Conservation (phyloP, 257 asterid species). For the Buddleja alternifolia region DNA sequence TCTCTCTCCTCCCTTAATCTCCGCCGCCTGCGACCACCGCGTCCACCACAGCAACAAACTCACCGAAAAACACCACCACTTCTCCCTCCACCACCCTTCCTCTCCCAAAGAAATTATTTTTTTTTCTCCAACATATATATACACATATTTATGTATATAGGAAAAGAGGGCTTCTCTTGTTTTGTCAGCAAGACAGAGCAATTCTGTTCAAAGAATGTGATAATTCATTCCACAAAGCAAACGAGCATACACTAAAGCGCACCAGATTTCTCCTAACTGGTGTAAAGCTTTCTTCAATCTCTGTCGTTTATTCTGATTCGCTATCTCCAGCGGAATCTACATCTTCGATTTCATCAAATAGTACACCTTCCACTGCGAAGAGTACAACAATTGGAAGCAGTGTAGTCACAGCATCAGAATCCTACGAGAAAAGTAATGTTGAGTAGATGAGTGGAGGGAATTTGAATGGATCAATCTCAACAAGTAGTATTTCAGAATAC, state of each 20-base stretch:
- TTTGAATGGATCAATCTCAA: constrained; percentile 21
- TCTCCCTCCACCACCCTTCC: constrained; percentile 68
- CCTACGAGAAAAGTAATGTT: constrained; percentile 13
- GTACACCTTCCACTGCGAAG: constrained; percentile 33
- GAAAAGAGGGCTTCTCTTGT: constrained; percentile 84
- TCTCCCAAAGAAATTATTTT: constrained; percentile 57
- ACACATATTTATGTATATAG: constrained; percentile 34
- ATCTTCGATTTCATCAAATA: constrained; percentile 13
- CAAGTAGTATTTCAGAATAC: constrained; percentile 83
- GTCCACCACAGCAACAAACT: constrained; percentile 97
- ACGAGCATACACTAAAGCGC: constrained; percentile 75
- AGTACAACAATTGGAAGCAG: constrained; percentile 28
- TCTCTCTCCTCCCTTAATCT: too few species aligned
- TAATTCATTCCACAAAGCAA: constrained; percentile 69
- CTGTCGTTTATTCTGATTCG: constrained; percentile 46
- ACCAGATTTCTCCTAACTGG: constrained; percentile 81
- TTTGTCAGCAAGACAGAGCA: constrained; percentile 94
- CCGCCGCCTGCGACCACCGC: constrained; percentile 87
- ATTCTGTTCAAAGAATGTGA: constrained; percentile 86
- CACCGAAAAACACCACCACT: constrained; percentile 84
- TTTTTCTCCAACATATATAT: too few species aligned
- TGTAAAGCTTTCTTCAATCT: constrained; percentile 57
- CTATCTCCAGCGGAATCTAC: constrained; percentile 30
- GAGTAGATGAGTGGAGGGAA: constrained; percentile 32
- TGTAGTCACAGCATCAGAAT: constrained; percentile 13